Conservation (phyloP, 1,284 basidiomycete genomes). For the Earliella scabrosa region DNA sequence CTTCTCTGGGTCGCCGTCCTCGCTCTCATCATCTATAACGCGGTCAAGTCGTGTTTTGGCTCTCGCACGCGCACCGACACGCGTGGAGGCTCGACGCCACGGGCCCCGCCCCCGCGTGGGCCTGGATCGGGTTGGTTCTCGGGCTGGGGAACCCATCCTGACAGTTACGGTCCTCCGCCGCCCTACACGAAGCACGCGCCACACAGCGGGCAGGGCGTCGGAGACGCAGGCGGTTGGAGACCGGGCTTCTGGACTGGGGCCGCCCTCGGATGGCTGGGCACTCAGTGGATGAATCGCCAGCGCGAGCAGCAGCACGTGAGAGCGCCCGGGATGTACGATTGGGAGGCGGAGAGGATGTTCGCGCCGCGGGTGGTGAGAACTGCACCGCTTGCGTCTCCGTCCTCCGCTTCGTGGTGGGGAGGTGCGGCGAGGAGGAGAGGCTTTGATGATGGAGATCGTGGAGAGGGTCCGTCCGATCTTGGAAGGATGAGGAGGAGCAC, state of each 20-base stretch:
- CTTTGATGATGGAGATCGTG: slow-evolving; percentile 52
- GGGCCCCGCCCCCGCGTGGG: slow-evolving; percentile 41
- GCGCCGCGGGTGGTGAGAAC: slow-evolving; percentile 4
- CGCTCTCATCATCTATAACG: slow-evolving; percentile 57
- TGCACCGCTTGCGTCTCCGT: slow-evolving; percentile 9
- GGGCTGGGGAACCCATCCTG: slow-evolving; percentile 29
- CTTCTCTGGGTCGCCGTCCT: slow-evolving; percentile 59
- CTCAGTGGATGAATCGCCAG: slow-evolving; percentile 54
- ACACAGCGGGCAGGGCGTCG: slow-evolving; percentile 11
- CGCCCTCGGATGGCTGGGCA: slow-evolving; percentile 67
- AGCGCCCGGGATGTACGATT: slow-evolving; percentile 46
- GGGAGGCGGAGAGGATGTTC: slow-evolving; percentile 49
- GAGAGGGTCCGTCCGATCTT: slow-evolving; percentile 70
- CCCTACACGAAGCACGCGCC: slow-evolving; percentile 66
- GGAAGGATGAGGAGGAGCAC: slow-evolving; percentile 70
- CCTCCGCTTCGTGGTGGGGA: slow-evolving; percentile 11
- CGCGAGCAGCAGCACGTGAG: slow-evolving; percentile 16
- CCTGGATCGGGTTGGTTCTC: slow-evolving; percentile 53
- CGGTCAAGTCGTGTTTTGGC: slow-evolving; percentile 58
- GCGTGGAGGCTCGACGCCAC: slow-evolving; percentile 23
- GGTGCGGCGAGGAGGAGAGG: slow-evolving; percentile 10
- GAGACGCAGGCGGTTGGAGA: slow-evolving; percentile 45
- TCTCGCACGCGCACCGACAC: slow-evolving; percentile 25
- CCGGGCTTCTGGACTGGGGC: slow-evolving; percentile 87
- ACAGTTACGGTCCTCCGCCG: slow-evolving; percentile 64